Evolutionary conservation across 805 yeast genomes (phyloP).

Genomic region (Lipomyces orientalis): DNA sequence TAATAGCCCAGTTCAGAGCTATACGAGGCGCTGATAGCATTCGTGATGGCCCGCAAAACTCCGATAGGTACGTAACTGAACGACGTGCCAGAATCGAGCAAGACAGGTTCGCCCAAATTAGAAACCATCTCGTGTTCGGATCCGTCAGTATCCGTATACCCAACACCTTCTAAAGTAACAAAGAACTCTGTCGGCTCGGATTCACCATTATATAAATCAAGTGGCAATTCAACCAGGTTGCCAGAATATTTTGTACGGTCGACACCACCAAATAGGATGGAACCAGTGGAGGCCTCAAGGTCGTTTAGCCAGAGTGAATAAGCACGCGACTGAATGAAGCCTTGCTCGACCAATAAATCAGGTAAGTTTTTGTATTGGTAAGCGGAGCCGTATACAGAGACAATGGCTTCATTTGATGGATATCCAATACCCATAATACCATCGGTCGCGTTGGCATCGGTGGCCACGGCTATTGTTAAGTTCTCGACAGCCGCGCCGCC

Average conservation of each 20-base stretch:
- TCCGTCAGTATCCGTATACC: slow-evolving; percentile 25
- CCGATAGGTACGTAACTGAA: slow-evolving; percentile 54
- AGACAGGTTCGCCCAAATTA: slow-evolving; percentile 45
- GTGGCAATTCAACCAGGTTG: slow-evolving; percentile 39
- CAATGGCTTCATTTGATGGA: slow-evolving; percentile 44
- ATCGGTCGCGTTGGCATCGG: slow-evolving; percentile 61
- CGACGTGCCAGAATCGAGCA: slow-evolving; percentile 64
- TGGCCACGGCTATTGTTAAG: slow-evolving; percentile 77
- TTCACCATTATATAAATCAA: slow-evolving; percentile 22
- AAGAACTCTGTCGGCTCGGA: slow-evolving; percentile 30
- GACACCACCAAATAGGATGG: slow-evolving; percentile 56
- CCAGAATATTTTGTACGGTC: slow-evolving; percentile 57
- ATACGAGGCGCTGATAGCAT: slow-evolving; percentile 51
- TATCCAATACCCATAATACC: slow-evolving; percentile 57
- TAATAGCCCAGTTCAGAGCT: slow-evolving; percentile 50
- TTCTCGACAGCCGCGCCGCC: slow-evolving; percentile 56
- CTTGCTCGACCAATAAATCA: slow-evolving; percentile 59
- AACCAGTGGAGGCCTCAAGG: slow-evolving; percentile 40
- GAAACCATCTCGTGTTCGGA: slow-evolving; percentile 3
- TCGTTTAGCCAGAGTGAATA: slow-evolving; percentile 68
- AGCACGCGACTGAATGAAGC: slow-evolving; percentile 58
- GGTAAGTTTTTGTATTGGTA: slow-evolving; percentile 69
- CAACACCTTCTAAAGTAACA: slow-evolving; percentile 32
- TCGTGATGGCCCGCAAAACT: slow-evolving; percentile 44
- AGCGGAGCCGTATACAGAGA: slow-evolving; percentile 37